phyloP scores from a whole-genome alignment of 192 early-diverging fungal genomes.

The Coemansia sp. region DNA sequence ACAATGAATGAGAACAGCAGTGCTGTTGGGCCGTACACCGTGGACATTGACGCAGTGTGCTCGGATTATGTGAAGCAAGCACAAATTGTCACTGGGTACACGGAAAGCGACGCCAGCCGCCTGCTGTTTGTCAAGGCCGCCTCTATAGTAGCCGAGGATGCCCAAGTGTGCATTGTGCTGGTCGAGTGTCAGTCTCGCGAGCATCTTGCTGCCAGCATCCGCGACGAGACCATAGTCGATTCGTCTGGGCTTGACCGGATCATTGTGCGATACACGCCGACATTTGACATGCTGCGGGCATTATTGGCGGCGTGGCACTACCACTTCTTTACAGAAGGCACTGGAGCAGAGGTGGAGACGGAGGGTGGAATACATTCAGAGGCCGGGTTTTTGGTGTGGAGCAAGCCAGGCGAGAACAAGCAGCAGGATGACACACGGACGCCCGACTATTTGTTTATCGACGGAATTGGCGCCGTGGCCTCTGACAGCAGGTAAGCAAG shows the following conservation, averaged over 20 bases:
- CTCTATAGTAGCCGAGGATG: not conserved
- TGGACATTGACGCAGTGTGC: conserved; percentile 31
- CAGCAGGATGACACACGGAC: not conserved
- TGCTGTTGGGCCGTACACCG: not conserved
- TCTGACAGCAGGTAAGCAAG: conserved; percentile 29
- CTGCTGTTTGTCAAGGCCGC: conserved; percentile 24
- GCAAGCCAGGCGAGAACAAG: not conserved
- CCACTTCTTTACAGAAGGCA: not conserved
- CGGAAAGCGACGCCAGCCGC: conserved; percentile 1
- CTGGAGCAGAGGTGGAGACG: not conserved
- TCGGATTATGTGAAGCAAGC: conserved; percentile 37
- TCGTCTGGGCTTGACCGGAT: conserved; percentile 12
- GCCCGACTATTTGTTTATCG: conserved; percentile 41
- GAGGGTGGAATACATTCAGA: conserved; percentile 7
- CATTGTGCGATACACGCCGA: conserved; percentile 23
- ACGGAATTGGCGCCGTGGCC: conserved; percentile 29
- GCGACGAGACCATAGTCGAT: not conserved
- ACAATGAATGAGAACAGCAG: not conserved
- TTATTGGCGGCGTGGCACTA: conserved; percentile 43
- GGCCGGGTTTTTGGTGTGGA: conserved; percentile 34
- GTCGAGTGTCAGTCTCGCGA: conserved; percentile 30
- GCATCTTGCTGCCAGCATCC: conserved; percentile 6
- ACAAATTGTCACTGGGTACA: conserved; percentile 6
- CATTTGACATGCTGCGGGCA: conserved; percentile 28
- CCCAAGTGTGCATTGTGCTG: conserved; percentile 16